A percentile compares a stretch with the other conserved stretches of the same genome.
Conservation (phyloP, 2,329 filamentous ascomycete genomes). For the Daldinia sp. region DNA sequence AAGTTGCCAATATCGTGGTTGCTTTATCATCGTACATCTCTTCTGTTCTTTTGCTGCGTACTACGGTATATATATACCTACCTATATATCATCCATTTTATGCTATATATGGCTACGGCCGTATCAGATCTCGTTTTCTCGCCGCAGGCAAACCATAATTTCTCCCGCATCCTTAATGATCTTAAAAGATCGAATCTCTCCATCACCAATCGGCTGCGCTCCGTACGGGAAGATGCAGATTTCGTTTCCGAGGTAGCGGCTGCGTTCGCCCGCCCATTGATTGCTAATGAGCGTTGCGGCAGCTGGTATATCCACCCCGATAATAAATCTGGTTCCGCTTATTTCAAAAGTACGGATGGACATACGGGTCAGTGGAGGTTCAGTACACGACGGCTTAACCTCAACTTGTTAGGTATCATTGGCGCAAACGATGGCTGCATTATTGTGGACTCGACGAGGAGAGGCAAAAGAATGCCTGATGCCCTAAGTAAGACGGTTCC, state of each 20-base stretch:
- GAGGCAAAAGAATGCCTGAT: constrained; percentile 95
- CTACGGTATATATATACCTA: not conserved
- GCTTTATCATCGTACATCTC: too few species aligned
- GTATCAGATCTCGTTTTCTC: constrained; percentile 60
- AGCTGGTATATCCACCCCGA: constrained; percentile 87
- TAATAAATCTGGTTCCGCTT: constrained; percentile 76
- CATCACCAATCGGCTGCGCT: constrained; percentile 81
- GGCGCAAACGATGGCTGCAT: constrained; percentile 76
- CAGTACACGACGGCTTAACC: constrained; percentile 82
- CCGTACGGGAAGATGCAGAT: constrained; percentile 76
- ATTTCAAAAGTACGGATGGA: constrained; percentile 98
- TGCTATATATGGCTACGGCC: constrained; percentile 42
- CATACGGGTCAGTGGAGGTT: constrained; percentile 92
- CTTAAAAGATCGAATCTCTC: constrained; percentile 81
- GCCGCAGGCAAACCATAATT: constrained; percentile 65
- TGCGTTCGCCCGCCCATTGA: constrained; percentile 70
- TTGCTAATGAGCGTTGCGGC: constrained; percentile 94
- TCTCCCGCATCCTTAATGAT: constrained; percentile 74
- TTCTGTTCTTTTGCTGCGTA: too few species aligned
- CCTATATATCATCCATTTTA: constrained; percentile 10
- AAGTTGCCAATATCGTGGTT: too few species aligned
- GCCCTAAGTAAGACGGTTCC: constrained; percentile 93
- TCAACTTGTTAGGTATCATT: constrained; percentile 78
- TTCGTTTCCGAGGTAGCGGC: constrained; percentile 73
- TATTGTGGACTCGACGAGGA: constrained; percentile 89